Evolutionary conservation across 2,329 filamentous ascomycete species (phyloP), one percentile per base, ranked within the genome.

Genomic region (Claviceps sp.): DNA sequence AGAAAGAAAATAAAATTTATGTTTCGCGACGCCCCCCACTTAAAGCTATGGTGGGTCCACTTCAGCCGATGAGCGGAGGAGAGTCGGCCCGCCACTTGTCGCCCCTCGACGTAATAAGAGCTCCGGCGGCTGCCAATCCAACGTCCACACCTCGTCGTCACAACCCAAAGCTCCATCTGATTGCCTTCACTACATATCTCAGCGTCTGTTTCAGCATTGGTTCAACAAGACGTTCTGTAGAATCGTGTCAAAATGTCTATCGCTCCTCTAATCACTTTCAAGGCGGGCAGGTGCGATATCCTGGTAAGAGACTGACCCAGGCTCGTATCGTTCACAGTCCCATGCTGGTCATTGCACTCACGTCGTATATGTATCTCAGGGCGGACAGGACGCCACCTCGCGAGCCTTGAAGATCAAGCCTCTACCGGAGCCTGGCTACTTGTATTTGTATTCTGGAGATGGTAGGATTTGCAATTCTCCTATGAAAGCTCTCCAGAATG

Each of bases 401-500:
- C 45, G 45, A 61, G 83, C 83, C 49, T 78, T 76, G 66, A 88
- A 83, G 68, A 82, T 94, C 63, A 86, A 81, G 64, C 81, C 88
- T 39, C 76, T 80, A 59, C 72, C 80, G 29, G 84, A 82, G 8
- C 82, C 82, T 5, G 91, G 91, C 60, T 96, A 94, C 69, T 80
- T 97, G 64, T 97, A 94, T 67, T 82, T 97, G 51, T 95, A 93
- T 70, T 78, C 78, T 49, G 90, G 95, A 75, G 91, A 96, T 83
- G 91, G 84, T 85, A 63, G 53, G 64, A 5, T 45, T 20, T 16
- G 29, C 16, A 9, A 22, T 14, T 13, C 11, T 16, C 20, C 7
- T 6, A 11, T 34, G 4, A 9, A 37, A 29, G n/a, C 16, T 17
- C 42, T 26, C 3, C 8, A 7, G n/a, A 8, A 22, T 5, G 29